A percentile compares a stretch with the other conserved stretches of the same genome.
phyloP scores from a whole-genome alignment of 2,329 filamentous ascomycete species.

The Bipolaris victoriae region DNA sequence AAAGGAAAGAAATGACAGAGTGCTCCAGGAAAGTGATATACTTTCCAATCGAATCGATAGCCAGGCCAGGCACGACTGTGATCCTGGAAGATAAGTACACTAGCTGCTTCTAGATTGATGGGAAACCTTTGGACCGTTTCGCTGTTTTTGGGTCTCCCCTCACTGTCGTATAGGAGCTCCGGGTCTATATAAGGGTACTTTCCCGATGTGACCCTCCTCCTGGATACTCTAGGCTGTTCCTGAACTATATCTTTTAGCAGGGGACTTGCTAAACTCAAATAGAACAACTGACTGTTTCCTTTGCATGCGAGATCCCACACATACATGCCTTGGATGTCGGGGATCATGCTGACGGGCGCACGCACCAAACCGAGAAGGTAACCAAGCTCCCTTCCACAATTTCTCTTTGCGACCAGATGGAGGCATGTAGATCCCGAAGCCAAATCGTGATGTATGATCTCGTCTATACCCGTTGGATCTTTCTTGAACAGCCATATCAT shows the following conservation, averaged over 20 bases:
- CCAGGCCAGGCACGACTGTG: too few relatives aligned
- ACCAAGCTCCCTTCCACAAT: neutral
- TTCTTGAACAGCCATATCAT: neutral
- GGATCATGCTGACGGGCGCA: too few relatives aligned
- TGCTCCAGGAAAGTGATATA: neutral
- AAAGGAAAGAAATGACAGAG: neutral
- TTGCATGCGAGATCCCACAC: neutral
- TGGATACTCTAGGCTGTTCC: too few relatives aligned
- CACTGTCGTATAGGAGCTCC: too few relatives aligned
- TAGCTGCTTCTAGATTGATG: neutral
- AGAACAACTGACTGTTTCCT: too few relatives aligned
- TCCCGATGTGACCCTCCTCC: too few relatives aligned
- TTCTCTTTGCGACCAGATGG: neutral
- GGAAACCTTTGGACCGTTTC: neutral
- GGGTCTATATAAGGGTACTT: too few relatives aligned
- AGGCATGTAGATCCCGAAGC: neutral
- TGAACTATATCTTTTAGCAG: too few relatives aligned
- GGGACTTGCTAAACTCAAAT: too few relatives aligned
- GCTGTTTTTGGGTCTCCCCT: too few relatives aligned
- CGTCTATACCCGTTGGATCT: neutral
- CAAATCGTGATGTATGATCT: neutral
- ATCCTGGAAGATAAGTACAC: neutral
- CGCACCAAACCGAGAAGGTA: neutral
- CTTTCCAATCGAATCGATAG: neutral
- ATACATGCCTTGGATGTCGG: too few relatives aligned